Percentiles rank a stretch among this genome's conserved stretches.
Conservation (phyloP, 176 grass and related monocot species). For the Musa itinerans region DNA sequence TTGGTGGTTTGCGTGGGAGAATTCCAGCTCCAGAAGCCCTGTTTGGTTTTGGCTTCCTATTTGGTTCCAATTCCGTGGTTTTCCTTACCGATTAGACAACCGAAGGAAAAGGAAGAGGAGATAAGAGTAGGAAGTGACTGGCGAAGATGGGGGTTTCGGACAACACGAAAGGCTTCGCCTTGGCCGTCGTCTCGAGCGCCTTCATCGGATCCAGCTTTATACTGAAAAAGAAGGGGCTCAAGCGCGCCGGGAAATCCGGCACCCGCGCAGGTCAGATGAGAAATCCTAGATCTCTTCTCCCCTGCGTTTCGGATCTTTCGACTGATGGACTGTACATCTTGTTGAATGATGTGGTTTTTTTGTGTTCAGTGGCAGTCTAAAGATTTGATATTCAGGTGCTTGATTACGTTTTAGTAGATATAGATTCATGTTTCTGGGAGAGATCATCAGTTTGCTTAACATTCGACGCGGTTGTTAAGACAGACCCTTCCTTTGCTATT, state of each 20-base stretch:
- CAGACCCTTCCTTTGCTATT: too few relatives aligned
- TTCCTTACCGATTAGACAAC: background rate
- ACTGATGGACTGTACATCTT: background rate
- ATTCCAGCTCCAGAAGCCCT: background rate
- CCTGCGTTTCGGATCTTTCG: background rate
- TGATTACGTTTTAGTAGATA: background rate
- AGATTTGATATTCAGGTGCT: background rate
- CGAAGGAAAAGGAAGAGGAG: background rate
- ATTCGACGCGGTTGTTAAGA: too few relatives aligned
- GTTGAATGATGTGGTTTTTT: background rate
- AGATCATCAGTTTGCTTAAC: too few relatives aligned
- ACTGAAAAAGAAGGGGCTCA: conserved; percentile 93
- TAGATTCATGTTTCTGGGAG: background rate
- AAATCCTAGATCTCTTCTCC: background rate
- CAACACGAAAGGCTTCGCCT: conserved; percentile 64
- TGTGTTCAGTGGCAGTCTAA: background rate
- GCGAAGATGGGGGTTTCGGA: conserved; percentile 41
- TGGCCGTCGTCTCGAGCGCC: conserved; percentile 63
- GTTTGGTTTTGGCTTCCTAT: background rate
- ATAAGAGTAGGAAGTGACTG: background rate
- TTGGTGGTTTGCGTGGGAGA: conserved; percentile 13
- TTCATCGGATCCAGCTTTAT: conserved; percentile 95
- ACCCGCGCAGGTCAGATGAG: conserved; percentile 40
- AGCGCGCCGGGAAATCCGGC: conserved; percentile 61
- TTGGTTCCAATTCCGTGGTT: background rate